Evolutionary conservation across 2,329 filamentous ascomycete species (phyloP), one percentile per base, ranked within the genome.

Genomic region (Bipolaris sorokiniana): DNA sequence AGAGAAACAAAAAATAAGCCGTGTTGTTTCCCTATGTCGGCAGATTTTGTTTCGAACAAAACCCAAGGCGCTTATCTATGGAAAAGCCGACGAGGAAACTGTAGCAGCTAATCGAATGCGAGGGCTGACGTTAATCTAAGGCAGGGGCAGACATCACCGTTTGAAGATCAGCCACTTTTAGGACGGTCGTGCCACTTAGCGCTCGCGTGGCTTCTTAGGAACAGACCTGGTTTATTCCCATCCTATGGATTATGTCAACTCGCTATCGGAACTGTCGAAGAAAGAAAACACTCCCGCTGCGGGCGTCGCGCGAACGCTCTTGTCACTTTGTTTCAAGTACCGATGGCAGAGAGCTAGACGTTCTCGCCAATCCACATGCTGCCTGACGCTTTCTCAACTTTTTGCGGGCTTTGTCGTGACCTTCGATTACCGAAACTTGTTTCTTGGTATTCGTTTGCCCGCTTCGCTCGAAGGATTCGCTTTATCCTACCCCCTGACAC

Each of bases 101-200:
- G 34, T 47, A 36, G 44, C 49, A 48, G 36, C 49, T 33, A 49
- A 50, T 58, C 38, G 51, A 53, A 38, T 42, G 40, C 46, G 51
- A 41, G 45, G 34, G 38, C 16, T 15, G 45, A 36, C 45, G 36
- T 48, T 56, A 70, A 72, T 72, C 51, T 71, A 34, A 69, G 41
- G 69, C 62, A 71, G 68, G 67, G 67, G 66, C 36, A 54, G 53
- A 51, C 55, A 59, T 51, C 60, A 58, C 52, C 54, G 71, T 73
- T 75, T 73, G 67, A 68, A 59, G 64, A 68, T 69, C 70, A 72
- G 71, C 71, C 70, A 71, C 70, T 53, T 54, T 54, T 36, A 64
- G 42, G 54, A 57, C 51, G 58, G 58, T 51, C 38, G 55, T 60
- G 57, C 55, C 61, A 53, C 56, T 67, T 66, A 56, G 65, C 67